Evolutionary conservation across 192 early-diverging fungal genomes (phyloP), one percentile per base, ranked within the genome.

Genomic region (Backusella sp.): DNA sequence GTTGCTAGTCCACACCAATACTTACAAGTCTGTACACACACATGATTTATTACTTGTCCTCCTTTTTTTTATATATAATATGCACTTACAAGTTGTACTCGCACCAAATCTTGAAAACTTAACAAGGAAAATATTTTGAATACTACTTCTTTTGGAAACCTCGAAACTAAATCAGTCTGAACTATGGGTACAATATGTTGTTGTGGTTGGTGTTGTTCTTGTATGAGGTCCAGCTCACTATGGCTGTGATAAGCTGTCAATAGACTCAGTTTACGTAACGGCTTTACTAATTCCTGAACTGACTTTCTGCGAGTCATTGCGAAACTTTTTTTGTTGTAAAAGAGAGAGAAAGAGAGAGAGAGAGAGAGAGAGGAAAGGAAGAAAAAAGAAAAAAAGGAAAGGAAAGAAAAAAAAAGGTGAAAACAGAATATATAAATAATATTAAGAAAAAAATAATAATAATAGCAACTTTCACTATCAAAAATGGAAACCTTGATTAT

Each of bases 61-160:
- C 21, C 62, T 37, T 6, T 32, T 21, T 19, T 8, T 7, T 35
- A 7, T 32, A 1, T 32, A 26, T 30, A 36, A n/a, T 42, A 23
- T 70, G n/a, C 72, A 37, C 21, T 59, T 77, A 81, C 80, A 19
- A 81, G 67, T 67, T 81, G 80, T 28, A 71, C 69, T 66, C 46
- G 65, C 39, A 81, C 68, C n/a, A 81, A 46, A 30, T 77, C 73
- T 42, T 81, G 53, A 26, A 76, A 81, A 17, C 53, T 53, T 12
- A 81, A 19, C 6, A 75, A 23, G 17, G 46, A 68, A 53, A 81
- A 77, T 34, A 81, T 74, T 23, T 59, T 15, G 3, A 77, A 35
- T 6, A 72, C 72, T 0, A 77, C 53, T 75, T 81, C 80, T 52
- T 70, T 68, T 19, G 80, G 80, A 62, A 77, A 71, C 17, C 75